Evolutionary conservation across 495 filamentous ascomycete genomes (phyloP), one percentile per base, ranked within the genome.

Genomic region (Neurospora sp.): DNA sequence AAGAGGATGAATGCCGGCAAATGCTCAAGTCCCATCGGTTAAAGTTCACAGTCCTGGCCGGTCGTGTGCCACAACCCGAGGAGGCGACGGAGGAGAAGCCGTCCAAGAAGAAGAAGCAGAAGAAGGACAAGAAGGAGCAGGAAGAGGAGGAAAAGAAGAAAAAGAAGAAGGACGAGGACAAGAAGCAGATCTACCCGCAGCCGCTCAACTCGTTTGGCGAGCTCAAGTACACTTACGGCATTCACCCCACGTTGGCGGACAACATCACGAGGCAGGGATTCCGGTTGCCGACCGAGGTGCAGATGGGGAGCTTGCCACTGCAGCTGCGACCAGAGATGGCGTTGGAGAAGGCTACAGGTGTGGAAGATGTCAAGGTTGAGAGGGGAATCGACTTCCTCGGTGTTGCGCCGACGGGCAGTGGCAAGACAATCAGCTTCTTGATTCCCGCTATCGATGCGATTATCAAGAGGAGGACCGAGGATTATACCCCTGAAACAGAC

Each of bases 391-490:
- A 98, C 86, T 87, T 99, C 39, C 77, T 99, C 41, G 90, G 91
- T 4, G 90, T 98, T 41, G 96, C 96, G 16, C 96, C 96, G 3
- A 99, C 96, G 4, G 96, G 96, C 22, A 97, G 94, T 78, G 96
- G 96, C n/a, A 99, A 99, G 83, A 98, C 96, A 0, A 80, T 98
- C 71, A 92, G 93, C 4, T 99, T 97, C 77, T 80, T 98, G 78
- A 91, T 99, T 37, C 93, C 94, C 0, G 85, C 93, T 20, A 86
- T 98, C 69, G 90, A 97, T 78, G 85, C 87, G 68, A 88, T 95
- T 65, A 83, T 95, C 39, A 83, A 83, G 75, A 77, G 80, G 73
- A 81, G 81, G 42, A 77, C 82, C 69, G 81, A 85, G 59, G 70
- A 77, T 18, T 65, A 65, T 16, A 35, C 27, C 53, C 53, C 53